Evolutionary conservation across 306 rosid species (phyloP), one percentile per base, ranked within the genome.

Genomic region (Lablab purpureus): DNA sequence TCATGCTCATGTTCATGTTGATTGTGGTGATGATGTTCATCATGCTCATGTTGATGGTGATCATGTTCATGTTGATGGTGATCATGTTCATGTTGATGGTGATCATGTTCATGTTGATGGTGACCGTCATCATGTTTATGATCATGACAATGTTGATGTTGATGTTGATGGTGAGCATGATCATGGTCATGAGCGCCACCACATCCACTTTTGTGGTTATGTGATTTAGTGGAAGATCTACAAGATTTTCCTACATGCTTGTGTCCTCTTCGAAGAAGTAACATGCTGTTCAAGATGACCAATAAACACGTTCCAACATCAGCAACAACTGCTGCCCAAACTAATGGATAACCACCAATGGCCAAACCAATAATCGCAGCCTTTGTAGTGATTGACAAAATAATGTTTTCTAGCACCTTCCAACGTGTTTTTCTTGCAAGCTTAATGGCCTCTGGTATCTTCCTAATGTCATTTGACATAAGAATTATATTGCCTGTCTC

Each of bases 281-380:
- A 82, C 99, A 96, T 96, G 87, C 98, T 96, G 85, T 96, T 96
- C 12, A 93, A 79, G 63, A 91, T 96, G 46, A 96, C 99, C 21
- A 91, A 80, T 50, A 96, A 3, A 72, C 99, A 93, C 12, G 97
- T 93, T 71, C 99, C 99, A 45, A 90, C 97, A 83, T 96, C 99
- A 11, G 97, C 98, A 45, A 93, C 92, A 85, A 96, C 99, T 62
- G 99, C 99, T n/a, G 98, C 99, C 98, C 99, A 93, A 63, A 96
- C 89, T 49, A 93, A 85, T 17, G 99, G 99, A 80, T 93, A 88
- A 30, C 99, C 99, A n/a, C 82, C 91, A 73, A 96, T 66, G 73
- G 93, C 97, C 70, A 96, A 86, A 18, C 87, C 94, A 10, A 96
- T 75, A 41, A 96, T 89, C 0, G 86, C 89, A 7, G 27, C 81